Evolutionary conservation across 2,329 filamentous ascomycete species (phyloP), one percentile per base, ranked within the genome.

Genomic region (Stachybotrys echinatus): DNA sequence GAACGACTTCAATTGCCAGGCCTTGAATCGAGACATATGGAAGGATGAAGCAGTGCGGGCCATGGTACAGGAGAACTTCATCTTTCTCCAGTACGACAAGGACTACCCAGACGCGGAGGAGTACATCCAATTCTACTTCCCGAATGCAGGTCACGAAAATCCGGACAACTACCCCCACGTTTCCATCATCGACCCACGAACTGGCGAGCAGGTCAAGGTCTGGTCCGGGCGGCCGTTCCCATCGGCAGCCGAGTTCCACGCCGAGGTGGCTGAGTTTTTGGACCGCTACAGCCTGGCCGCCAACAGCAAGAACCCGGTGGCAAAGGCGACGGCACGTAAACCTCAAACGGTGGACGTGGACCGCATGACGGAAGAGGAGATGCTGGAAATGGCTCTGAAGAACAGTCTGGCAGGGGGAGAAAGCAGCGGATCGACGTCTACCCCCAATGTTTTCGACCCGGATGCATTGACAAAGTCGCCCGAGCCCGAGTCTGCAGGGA

Each of bases 161-260:
- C 80, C 84, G n/a, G 88, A 92, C 62, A 91, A 92, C 58, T 99
- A 95, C 65, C 94, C 94, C 6, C 92, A 99, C 65, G 94, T 97
- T 50, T 90, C 91, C 42, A 96, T 99, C 54, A 84, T 99, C 54
- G 94, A 99, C 60, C 94, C 94, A 2, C 81, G 94, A 52, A 99
- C 94, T 1, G 94, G 94, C 53, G 94, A 99, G 70, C 91, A 96
- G 68, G 89, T 99, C 66, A 99, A 99, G 73, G 82, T 92, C 2
- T 97, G 94, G 92, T 91, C 88, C 14, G 92, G 92, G 2, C 78
- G 82, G 8, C 89, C 92, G 2, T 88, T 92, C 48, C 85, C 92
- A 1, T 80, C 79, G 38, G 73, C 90, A 1, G 66, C 79, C 10
- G 92, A 96, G 14, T 97, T 99, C 59, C 81, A 95, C 53, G 89